Base-by-base conservation (phyloP, 352 stramenopile species). In the Pseudoperonospora humuli region DNA sequence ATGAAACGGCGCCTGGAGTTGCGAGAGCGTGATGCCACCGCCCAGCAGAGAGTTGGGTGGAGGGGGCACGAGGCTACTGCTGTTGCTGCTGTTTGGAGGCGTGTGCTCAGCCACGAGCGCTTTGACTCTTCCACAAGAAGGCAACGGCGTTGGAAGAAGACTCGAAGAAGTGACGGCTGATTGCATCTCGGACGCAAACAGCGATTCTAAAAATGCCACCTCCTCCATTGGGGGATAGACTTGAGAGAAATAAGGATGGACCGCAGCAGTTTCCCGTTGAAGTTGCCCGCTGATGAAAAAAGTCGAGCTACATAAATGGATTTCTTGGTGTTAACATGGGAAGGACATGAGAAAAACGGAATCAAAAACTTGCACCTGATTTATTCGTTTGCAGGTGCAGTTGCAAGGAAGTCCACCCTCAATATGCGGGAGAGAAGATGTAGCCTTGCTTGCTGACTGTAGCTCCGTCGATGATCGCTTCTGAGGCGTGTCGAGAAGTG, bases 191-290 rank as follows among this genome's bases (percentile, higher is more conserved):
- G 71, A 57, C 19, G 62, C 39, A 24, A 80, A 76, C 7, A 84
- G 61, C 52, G 71, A 84, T 60, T 84, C 66, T 25, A 84, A 66
- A 68, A 84, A 84, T 69, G 71, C 67, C 48, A 66, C 54, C 51
- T 79, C 71, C 49, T 84, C 71, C 68, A 84, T 84, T 15, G 45
- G 35, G 9, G 14, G 9, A 28, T 24, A 14, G 18, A 38, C 26
- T 14, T 32, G 11, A 15, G 14, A 15, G 26, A 32, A 32, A 32
- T 5, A 6, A 34, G 33, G 53, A 52, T 61, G 44, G 35, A 44
- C 36, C 11, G 31, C 14, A 35, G 17, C 50, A 9, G 36, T 49
- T 53, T 39, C 42, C 14, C 10, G 33, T 68, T 64, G 58, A 68
- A 63, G 45, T 66, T 59, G 43, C 43, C 25, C 28, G 19, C 19